Evolutionary conservation across 2,329 filamentous ascomycete species (phyloP), one percentile per base, ranked within the genome.

Genomic region (Meredithiella fracta): DNA sequence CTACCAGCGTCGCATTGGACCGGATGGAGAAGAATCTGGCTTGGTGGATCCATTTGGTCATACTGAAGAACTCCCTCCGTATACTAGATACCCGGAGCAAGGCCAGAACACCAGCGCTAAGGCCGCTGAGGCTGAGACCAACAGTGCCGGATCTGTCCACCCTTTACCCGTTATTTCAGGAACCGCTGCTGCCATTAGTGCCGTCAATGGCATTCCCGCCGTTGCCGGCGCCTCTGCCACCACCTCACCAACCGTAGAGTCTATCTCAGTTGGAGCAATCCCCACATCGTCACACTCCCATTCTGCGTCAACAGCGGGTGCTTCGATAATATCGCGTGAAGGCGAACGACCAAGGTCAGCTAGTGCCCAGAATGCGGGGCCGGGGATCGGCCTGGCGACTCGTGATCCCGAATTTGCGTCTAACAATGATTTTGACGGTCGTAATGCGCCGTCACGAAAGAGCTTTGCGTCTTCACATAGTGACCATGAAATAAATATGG

Each of bases 1-100:
- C 55, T 94, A 89, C 62, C 85, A 83, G 63, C 74, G 85, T 60
- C 80, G 83, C 53, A 68, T 87, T 53, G 86, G 85, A 0, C 83
- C 86, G 0, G 85, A 89, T 57, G 87, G 87, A 54, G 88, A 95
- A 68, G 90, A 95, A n/a, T 87, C 84, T 50, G 89, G 90, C 65
- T 79, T 96, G 55, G 83, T 96, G 53, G 89, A 89, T 1, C 86
- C 85, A 0, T 81, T 94, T 63, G 90, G 90, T 1, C 89, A 96
- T 65, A 83, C 85, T 1, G 91, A 97, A 67, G 87, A 94, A 66
- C 72, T 96, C 17, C 91, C 91, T 11, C 91, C 91, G 0, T 97
- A 97, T 65, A 86, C 87, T 14, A 77, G 88, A 66, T 96, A 94
- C 67, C 87, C 90, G 1, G 86, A 94, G 54, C 84, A 87, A 57